A percentile compares a stretch with the other conserved stretches of the same genome.
phyloP scores from a whole-genome alignment of 768 basidiomycete species.

The Rhizopogon rudus region DNA sequence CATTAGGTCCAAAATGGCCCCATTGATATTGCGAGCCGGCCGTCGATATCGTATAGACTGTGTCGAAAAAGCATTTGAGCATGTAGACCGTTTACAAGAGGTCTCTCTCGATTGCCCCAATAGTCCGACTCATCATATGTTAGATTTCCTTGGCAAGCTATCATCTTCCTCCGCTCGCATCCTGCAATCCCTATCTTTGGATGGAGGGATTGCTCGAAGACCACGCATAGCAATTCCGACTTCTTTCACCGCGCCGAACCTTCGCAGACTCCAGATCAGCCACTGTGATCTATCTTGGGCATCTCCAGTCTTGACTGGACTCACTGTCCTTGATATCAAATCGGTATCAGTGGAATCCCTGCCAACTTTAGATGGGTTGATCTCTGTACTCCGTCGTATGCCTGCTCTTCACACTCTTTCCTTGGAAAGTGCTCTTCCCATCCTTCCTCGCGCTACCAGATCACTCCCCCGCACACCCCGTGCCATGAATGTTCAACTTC shows the following conservation, averaged over 20 bases:
- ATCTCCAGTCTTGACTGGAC: constrained; percentile 28
- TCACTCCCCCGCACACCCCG: neutral
- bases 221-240: neutral
- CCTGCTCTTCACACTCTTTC: constrained; percentile 29
- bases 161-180: constrained; percentile 23
- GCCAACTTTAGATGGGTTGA: constrained; percentile 27
- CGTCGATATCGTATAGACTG: constrained; percentile 24
- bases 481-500: neutral
- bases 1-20: constrained; percentile 37
- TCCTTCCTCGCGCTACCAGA: neutral
- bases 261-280: constrained; percentile 32
- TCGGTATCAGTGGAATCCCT: constrained; percentile 19
- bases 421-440: constrained; percentile 31
- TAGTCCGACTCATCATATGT: constrained; percentile 17
- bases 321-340: constrained; percentile 34
- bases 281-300: constrained; percentile 32
- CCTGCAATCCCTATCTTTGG: constrained; percentile 26
- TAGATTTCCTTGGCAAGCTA: constrained; percentile 21
- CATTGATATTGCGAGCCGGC: constrained; percentile 17
- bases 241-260: constrained; percentile 20
- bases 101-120: constrained; percentile 22
- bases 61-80: constrained; percentile 26
- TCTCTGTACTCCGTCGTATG: constrained; percentile 30
- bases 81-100: constrained; percentile 29
- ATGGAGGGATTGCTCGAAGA: constrained; percentile 8